Base-by-base conservation (phyloP, 2,329 filamentous ascomycete species). In the Phialophora tarda region DNA sequence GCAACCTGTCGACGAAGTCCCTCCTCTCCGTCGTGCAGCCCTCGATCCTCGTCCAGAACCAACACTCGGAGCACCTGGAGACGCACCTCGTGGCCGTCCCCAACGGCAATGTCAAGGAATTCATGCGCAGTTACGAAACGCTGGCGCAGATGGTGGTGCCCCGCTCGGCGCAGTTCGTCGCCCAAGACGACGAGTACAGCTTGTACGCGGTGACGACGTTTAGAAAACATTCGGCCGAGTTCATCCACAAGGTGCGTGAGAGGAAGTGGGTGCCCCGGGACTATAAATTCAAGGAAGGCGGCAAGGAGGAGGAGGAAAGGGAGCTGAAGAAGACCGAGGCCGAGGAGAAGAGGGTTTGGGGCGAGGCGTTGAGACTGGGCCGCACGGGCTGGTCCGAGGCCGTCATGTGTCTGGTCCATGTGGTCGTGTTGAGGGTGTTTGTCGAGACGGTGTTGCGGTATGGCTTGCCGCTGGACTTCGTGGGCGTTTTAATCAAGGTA, bases 381-480 rank as follows among this genome's bases (percentile, higher is more conserved):
- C 85, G 93, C 69, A 96, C 92, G n/a, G 93, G 92, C 17, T 99
- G 95, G 88, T 94, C 92, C 76, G 95, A 99, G 81, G 90, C 90
- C 69, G 92, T 97, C 71, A 97, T 97, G 92, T 90, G 94, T 62
- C 97, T 93, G 92, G 86, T 96, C 58, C 95, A 99, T 76, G 91
- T 97, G 30, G 83, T 98, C 75, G 91, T 93, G 6, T 81, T 99
- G 74, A 85, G 95, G 62, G 93, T 98, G 23, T 99, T 98, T 79
- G 95, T 99, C 23, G 95, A 99, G 84, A 97, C 93, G 4, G 95
- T 99, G n/a, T 82, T 99, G 75, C 88, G 95, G 71, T 99, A 99
- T 76, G 95, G 95, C 30, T 79, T 99, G 73, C 95, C 95, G 56
- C 81, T 97, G 70, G 91, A 96, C 73, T 99, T 94, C 78, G 89